phyloP scores from a whole-genome alignment of 768 basidiomycete genomes.

The Pleurotus sapidus region DNA sequence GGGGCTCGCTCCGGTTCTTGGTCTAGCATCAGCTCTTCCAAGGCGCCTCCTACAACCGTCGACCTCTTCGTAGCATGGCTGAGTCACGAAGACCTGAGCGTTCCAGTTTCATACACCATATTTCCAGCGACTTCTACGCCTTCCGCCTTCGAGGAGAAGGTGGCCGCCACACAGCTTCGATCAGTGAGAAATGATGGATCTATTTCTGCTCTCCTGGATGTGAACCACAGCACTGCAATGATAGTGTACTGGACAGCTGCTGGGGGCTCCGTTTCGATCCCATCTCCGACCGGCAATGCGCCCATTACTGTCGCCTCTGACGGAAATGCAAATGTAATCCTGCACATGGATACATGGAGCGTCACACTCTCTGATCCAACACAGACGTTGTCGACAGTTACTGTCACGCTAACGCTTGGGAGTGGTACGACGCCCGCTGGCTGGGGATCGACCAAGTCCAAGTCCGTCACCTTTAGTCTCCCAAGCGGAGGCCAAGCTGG shows the following conservation, averaged over 20 bases:
- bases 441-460: neutral
- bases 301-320: constrained; percentile 30
- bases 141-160: constrained; percentile 24
- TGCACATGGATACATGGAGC: constrained; percentile 26
- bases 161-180: constrained; percentile 14
- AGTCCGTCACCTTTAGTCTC: neutral
- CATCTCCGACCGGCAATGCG: constrained; percentile 19
- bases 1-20: constrained; percentile 26
- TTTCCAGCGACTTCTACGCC: constrained; percentile 34
- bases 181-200: constrained; percentile 30
- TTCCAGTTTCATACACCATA: constrained; percentile 33
- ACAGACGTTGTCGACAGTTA: constrained; percentile 27
- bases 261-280: constrained; percentile 31
- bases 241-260: constrained; percentile 43
- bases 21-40: constrained; percentile 29
- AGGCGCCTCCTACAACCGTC: constrained; percentile 22
- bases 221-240: constrained; percentile 28
- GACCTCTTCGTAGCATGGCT: constrained; percentile 39
- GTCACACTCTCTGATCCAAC: constrained; percentile 50
- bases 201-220: constrained; percentile 41
- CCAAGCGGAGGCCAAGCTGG: neutral
- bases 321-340: constrained; percentile 30
- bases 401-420: neutral
- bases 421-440: neutral
- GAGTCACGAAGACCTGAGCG: constrained; percentile 20